phyloP scores from a whole-genome alignment of 192 early-diverging fungal genomes.

The Rhizophagus sp. region DNA sequence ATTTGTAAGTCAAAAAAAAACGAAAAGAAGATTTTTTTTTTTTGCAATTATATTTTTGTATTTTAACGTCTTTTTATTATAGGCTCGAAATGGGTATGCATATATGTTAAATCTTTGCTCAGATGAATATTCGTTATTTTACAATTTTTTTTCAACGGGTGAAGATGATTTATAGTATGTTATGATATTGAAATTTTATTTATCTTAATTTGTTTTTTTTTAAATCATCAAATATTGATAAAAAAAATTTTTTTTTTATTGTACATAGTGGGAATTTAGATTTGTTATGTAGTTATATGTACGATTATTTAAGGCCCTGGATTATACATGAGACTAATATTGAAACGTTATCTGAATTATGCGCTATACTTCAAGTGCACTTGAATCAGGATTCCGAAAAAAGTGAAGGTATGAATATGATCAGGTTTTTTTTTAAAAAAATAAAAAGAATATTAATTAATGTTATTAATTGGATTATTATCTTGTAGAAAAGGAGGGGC shows the following conservation, averaged over 20 bases:
- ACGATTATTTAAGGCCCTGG: slow-evolving; percentile 83
- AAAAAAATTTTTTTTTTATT: background rate
- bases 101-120: slow-evolving; percentile 82
- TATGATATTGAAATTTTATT: background rate
- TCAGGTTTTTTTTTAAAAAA: slow-evolving; percentile 33
- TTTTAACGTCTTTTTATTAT: background rate
- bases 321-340: slow-evolving; percentile 87
- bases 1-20: slow-evolving; percentile 49
- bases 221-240: background rate
- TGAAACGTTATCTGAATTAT: slow-evolving; percentile 80
- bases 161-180: slow-evolving; percentile 76
- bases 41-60: background rate
- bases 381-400: slow-evolving; percentile 44
- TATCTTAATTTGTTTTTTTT: too few relatives aligned
- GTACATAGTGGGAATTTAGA: slow-evolving; percentile 72
- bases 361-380: slow-evolving; percentile 68
- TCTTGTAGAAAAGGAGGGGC: slow-evolving; percentile 44
- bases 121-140: slow-evolving; percentile 82
- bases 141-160: slow-evolving; percentile 75
- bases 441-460: slow-evolving; percentile 21
- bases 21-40: too few relatives aligned
- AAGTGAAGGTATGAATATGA: background rate
- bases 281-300: slow-evolving; percentile 67
- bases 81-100: slow-evolving; percentile 78
- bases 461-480: background rate